A percentile compares a stretch with the other conserved stretches of the same genome.
These are phyloP conservation scores for Bretziella fagacearum DNA, from an alignment of 2,329 filamentous ascomycete species.

Conservation along the genomic window DNA sequence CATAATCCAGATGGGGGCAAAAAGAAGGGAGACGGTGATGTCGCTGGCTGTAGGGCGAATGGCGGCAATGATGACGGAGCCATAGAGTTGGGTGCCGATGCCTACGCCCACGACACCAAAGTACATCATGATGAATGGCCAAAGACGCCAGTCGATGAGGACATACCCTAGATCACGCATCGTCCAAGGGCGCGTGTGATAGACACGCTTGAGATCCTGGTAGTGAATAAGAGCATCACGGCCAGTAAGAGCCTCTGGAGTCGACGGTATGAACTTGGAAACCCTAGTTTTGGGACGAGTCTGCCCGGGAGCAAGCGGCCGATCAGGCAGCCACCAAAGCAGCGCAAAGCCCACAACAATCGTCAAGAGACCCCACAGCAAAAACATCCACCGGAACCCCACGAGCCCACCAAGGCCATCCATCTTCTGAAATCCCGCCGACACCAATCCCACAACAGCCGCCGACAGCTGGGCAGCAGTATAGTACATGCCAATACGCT, in stretches of 20 bases:
- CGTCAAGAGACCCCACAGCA: conserved; percentile 65
- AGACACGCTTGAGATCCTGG: conserved; percentile 63
- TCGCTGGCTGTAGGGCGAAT: conserved; percentile 59
- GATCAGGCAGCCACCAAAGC: conserved; percentile 82
- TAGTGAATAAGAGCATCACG: conserved; percentile 72
- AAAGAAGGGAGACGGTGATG: conserved; percentile 63
- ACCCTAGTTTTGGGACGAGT: conserved; percentile 24
- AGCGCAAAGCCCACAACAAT: conserved; percentile 54
- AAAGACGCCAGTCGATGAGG: conserved; percentile 71
- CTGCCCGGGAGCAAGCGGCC: conserved; percentile 59
- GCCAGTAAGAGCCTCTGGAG: conserved; percentile 57
- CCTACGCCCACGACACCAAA: conserved; percentile 88
- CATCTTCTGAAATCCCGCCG: conserved; percentile 83
- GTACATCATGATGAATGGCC: conserved; percentile 80
- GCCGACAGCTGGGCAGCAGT: conserved; percentile 80
- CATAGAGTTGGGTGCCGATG: conserved; percentile 78
- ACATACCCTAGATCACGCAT: conserved; percentile 52
- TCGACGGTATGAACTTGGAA: conserved; percentile 39
- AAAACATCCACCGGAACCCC: conserved; percentile 85
- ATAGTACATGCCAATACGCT: conserved; percentile 79
- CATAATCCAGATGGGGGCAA: conserved; percentile 89
- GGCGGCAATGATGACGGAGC: conserved; percentile 66
- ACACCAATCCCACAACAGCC: conserved; percentile 75
- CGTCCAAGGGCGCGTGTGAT: conserved; percentile 58
- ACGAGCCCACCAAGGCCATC: conserved; percentile 59